Evolutionary conservation across 2,329 filamentous ascomycete genomes (phyloP), one percentile per base, ranked within the genome.

Genomic region (Magnaporthiopsis incrustans): DNA sequence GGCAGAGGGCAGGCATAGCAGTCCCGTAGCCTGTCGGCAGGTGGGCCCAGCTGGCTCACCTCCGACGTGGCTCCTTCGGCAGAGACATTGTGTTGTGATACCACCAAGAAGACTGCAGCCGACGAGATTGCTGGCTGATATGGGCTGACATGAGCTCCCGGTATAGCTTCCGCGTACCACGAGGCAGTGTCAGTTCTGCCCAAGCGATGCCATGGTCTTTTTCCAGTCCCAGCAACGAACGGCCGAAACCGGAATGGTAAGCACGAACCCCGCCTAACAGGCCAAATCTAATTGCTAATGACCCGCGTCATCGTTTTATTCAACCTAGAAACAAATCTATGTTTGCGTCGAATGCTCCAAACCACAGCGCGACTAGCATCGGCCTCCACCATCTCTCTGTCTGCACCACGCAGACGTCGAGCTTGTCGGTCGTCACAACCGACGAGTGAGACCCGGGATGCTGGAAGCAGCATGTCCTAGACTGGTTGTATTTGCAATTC

Each of bases 161-260:
- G 38, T 82, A 74, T 85, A 97, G 93, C 90, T 98, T 76, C 95
- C 95, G 68, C 89, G 93, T 72, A 89, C 92, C 71, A 91, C 92
- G 75, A 92, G 90, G 78, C 84, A 84, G 66, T 99, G 95, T 79
- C 92, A 92, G 63, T 84, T 82, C 70, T 99, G 96, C 82, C 84
- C 85, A 69, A 90, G 95, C 76, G 86, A 87, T 70, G 93, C 98
- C 78, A 92, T 93, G 59, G 96, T 99, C 66, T 99, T 97, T 80
- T 99, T 99, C 82, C 95, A 99, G 80, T 97, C 93, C 67, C 95
- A 99, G 76, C 93, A 98, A 81, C 90, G 95, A 77, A 97, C 90
- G 70, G 91, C 92, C 61, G 93, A 98, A 77, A 99, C 95, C 59
- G 95, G 95, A 80, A 99, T 99, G 95, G 95, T 98, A 78, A 82